phyloP scores from a whole-genome alignment of 305 asterid species.

The Ajuga reptans region DNA sequence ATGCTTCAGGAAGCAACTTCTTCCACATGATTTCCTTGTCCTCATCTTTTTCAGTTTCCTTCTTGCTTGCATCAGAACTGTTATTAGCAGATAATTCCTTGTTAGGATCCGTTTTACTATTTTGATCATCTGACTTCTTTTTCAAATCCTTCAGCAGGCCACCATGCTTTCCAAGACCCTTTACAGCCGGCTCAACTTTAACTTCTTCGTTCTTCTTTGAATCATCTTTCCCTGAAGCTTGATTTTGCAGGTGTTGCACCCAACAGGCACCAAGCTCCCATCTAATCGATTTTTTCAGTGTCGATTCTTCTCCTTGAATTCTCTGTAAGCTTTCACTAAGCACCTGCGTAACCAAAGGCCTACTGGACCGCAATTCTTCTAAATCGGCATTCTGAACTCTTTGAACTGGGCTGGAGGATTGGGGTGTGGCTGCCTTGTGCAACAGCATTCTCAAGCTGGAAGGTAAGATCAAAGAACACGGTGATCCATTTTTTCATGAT shows the following conservation, averaged over 20 bases:
- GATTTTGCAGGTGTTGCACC: conserved; percentile 86
- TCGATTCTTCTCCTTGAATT: conserved; percentile 44
- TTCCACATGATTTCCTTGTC: conserved; percentile 54
- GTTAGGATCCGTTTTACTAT: conserved; percentile 35
- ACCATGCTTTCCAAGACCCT: conserved; percentile 81
- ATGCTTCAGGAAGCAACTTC: conserved; percentile 54
- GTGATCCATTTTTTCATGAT: conserved; percentile 14
- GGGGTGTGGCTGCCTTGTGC: conserved; percentile 57
- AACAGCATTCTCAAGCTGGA: conserved; percentile 75
- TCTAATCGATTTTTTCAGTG: conserved; percentile 52
- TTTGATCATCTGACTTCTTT: conserved; percentile 54
- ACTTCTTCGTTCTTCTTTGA: conserved; percentile 52
- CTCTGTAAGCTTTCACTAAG: conserved; percentile 50
- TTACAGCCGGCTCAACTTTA: conserved; percentile 64
- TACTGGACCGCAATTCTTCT: conserved; percentile 39
- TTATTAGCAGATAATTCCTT: conserved; percentile 38
- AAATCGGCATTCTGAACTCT: conserved; percentile 44
- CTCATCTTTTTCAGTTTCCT: conserved; percentile 50
- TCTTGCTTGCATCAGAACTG: conserved; percentile 34
- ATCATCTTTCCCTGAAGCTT: conserved; percentile 54
- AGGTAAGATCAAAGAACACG: conserved; percentile 19
- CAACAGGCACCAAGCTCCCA: conserved; percentile 97
- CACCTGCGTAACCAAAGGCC: conserved; percentile 53
- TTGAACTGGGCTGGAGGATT: conserved; percentile 50
- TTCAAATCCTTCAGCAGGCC: conserved; percentile 72